A percentile compares a stretch with the other conserved stretches of the same genome.
Evolutionary conservation across 2,329 filamentous ascomycete species (phyloP).

Genomic region (Aspergillus sp.): DNA sequence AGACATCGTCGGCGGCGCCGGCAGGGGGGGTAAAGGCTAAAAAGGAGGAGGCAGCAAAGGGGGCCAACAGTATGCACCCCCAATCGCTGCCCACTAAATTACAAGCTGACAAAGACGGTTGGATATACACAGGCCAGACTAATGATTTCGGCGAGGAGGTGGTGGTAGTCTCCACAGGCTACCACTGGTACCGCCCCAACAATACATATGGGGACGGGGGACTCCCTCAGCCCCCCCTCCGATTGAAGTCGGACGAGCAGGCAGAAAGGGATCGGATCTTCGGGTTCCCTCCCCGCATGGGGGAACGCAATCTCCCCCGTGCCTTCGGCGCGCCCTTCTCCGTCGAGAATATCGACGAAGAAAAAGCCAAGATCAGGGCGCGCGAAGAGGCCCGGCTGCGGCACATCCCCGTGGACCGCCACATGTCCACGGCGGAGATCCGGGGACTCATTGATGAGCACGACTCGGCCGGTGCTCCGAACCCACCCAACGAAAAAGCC

Average conservation of each 20-base stretch:
- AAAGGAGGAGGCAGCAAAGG: not conserved
- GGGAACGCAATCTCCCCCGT: conserved; percentile 31
- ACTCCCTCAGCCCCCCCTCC: conserved; percentile 26
- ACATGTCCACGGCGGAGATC: conserved; percentile 19
- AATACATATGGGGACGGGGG: conserved; percentile 27
- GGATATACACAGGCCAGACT: conserved; percentile 29
- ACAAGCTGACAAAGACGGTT: conserved; percentile 31
- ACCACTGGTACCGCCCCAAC: conserved; percentile 24
- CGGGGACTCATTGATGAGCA: conserved; percentile 19
- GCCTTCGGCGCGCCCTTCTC: conserved; percentile 16
- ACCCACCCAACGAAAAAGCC: not conserved
- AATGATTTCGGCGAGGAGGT: conserved; percentile 32
- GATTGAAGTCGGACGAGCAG: conserved; percentile 28
- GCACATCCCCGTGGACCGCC: conserved; percentile 20
- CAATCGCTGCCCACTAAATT: conserved; percentile 16
- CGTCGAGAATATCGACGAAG: conserved; percentile 25
- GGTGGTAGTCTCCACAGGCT: conserved; percentile 23
- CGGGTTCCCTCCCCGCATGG: conserved; percentile 31
- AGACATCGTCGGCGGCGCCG: not conserved
- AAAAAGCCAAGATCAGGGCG: conserved; percentile 20
- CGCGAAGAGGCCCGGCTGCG: conserved; percentile 22
- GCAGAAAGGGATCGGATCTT: conserved; percentile 30
- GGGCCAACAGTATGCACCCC: conserved; percentile 15
- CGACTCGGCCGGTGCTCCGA: conserved; percentile 6
- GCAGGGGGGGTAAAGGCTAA: conserved; percentile 1